Percentiles rank a stretch among this genome's conserved stretches.
These are phyloP conservation scores for Vaccinium myrtillus DNA, from an alignment of 148 eudicot genomes.

Conservation along the genomic window DNA sequence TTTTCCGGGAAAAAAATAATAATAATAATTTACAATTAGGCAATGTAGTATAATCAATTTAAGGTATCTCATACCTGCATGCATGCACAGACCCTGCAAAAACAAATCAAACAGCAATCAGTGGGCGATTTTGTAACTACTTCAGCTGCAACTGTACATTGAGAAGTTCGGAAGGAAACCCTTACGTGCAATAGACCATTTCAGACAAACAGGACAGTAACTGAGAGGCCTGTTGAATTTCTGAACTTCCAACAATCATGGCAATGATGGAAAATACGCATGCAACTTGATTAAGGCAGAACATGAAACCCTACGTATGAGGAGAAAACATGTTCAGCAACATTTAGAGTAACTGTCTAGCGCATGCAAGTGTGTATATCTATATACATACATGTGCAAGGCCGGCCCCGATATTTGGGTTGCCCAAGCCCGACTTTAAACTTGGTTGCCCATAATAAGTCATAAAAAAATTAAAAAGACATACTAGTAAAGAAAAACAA, in stretches of 20 bases:
- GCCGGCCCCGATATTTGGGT: no score
- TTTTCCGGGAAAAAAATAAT: no score
- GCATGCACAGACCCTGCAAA: conserved; percentile 56
- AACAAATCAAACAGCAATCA: conserved; percentile 21
- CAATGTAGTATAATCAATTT: neutral
- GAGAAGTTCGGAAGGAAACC: conserved; percentile 11
- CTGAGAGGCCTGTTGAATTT: conserved; percentile 57
- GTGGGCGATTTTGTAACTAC: conserved; percentile 12
- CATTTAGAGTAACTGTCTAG: neutral
- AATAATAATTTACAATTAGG: neutral
- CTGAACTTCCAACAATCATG: conserved; percentile 61
- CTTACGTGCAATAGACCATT: conserved; percentile 92
- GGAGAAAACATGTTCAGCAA: neutral
- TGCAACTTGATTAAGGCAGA: conserved; percentile 93
- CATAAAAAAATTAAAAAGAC: no score
- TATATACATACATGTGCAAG: no score
- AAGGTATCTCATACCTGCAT: conserved; percentile 75
- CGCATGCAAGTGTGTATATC: neutral
- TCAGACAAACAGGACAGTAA: conserved; percentile 62
- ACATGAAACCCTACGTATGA: conserved; percentile 75
- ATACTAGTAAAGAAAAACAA: no score
- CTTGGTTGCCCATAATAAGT: no score
- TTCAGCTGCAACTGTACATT: neutral
- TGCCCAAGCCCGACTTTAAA: no score
- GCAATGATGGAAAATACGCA: conserved; percentile 93